Percentiles rank a stretch among this genome's conserved stretches.
phyloP scores from a whole-genome alignment of 139 green algal species.

The Chlorella sp. region DNA sequence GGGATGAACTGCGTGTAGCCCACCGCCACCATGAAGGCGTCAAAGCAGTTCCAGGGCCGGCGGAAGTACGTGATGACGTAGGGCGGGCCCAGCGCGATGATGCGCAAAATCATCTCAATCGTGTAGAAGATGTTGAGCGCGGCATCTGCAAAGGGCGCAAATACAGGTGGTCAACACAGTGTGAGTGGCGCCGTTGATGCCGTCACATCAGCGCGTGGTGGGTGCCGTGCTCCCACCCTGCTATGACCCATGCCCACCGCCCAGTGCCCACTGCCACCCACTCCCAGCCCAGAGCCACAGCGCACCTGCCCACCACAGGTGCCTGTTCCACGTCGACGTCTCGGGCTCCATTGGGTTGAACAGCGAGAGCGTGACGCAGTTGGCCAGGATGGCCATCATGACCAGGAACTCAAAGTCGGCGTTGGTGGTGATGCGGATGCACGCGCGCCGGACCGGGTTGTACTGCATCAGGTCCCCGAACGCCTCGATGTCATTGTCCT shows the following conservation, averaged over 20 bases:
- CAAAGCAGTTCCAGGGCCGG: slow-evolving; percentile 14
- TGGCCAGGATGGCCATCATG: slow-evolving; percentile 59
- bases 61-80: neutral
- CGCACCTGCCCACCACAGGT: slow-evolving; percentile 41
- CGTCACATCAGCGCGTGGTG: no score
- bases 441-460: neutral
- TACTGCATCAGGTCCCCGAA: slow-evolving; percentile 7
- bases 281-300: no score
- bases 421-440: slow-evolving; percentile 18
- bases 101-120: slow-evolving; percentile 4
- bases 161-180: neutral
- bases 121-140: slow-evolving; percentile 14
- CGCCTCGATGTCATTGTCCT: slow-evolving; percentile 2
- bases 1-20: slow-evolving; percentile 57
- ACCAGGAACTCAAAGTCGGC: slow-evolving; percentile 59
- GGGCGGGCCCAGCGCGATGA: slow-evolving; percentile 2
- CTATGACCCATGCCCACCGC: no score
- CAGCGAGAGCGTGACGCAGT: slow-evolving; percentile 62
- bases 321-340: slow-evolving; percentile 23
- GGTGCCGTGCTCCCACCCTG: no score
- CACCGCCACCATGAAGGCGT: slow-evolving; percentile 37
- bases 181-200: no score
- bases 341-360: slow-evolving; percentile 43
- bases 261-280: no score
- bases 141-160: slow-evolving; percentile 8